A percentile compares a stretch with the other conserved stretches of the same genome.
Conservation (phyloP, 2,329 filamentous ascomycete species). For the Fusarium protoensiforme region DNA sequence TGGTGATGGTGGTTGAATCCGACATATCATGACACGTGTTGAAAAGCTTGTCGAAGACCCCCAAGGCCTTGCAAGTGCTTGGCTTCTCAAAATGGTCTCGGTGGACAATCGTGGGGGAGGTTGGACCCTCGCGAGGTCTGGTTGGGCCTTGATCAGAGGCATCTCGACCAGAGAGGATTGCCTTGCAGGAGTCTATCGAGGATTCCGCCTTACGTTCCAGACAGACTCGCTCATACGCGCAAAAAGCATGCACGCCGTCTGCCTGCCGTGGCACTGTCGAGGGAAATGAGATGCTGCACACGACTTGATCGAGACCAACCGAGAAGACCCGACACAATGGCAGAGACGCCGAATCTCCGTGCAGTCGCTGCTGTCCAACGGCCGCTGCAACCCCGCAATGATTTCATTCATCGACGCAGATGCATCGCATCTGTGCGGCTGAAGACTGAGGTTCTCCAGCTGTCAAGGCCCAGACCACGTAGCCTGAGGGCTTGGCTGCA, state of each 20-base stretch:
- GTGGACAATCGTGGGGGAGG: not conserved
- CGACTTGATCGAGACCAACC: constrained; percentile 14
- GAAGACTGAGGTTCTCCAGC: constrained; percentile 16
- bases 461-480: not conserved
- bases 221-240: not conserved
- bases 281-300: constrained; percentile 5
- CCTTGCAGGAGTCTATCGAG: constrained; percentile 6
- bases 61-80: constrained; percentile 19
- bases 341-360: constrained; percentile 22
- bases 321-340: constrained; percentile 32
- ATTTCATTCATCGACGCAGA: constrained; percentile 10
- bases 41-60: constrained; percentile 19
- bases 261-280: not conserved
- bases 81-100: constrained; percentile 8
- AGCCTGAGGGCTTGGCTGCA: constrained; percentile 25
- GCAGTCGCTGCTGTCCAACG: not conserved
- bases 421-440: not conserved
- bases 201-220: constrained; percentile 1
- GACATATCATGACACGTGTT: constrained; percentile 8
- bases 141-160: not conserved
- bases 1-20: constrained; percentile 2
- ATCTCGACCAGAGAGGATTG: not conserved
- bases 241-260: constrained; percentile 7
- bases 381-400: constrained; percentile 16
- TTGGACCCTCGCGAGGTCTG: not conserved